phyloP scores from a whole-genome alignment of 1,284 basidiomycete species.

The Ganoderma lingzhi region DNA sequence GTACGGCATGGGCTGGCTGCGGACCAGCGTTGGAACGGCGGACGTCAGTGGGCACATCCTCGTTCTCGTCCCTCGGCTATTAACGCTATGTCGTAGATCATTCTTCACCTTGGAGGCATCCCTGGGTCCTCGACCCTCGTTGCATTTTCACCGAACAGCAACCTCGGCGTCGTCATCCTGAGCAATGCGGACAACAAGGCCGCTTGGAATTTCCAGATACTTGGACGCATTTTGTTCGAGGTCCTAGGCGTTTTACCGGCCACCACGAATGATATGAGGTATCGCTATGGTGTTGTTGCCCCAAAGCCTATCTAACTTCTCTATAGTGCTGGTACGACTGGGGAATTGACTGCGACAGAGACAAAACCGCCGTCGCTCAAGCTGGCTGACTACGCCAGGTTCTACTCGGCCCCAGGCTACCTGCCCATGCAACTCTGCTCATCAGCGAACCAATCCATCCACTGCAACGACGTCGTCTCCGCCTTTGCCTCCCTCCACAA shows the following conservation, averaged over 20 bases:
- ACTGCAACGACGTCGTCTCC: conserved; percentile 16
- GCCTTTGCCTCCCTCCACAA: conserved; percentile 8
- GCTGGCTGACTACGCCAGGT: conserved; percentile 9
- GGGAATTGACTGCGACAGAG: not conserved
- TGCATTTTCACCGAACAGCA: conserved; percentile 38
- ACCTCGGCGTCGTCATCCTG: conserved; percentile 50
- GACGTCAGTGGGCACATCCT: conserved; percentile 28
- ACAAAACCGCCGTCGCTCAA: conserved; percentile 11
- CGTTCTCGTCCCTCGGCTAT: not conserved
- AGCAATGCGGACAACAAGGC: conserved; percentile 51
- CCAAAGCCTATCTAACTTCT: not conserved
- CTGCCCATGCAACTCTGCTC: conserved; percentile 13
- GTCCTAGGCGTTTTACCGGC: conserved; percentile 18
- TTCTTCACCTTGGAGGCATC: conserved; percentile 35
- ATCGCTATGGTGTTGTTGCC: not conserved
- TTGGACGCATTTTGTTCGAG: conserved; percentile 26
- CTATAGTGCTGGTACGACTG: not conserved
- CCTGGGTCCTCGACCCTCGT: conserved; percentile 50
- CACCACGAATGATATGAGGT: not conserved
- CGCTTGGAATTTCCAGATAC: conserved; percentile 38
- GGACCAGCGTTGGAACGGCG: conserved; percentile 34
- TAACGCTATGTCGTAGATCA: conserved; percentile 23
- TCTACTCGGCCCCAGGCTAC: conserved; percentile 16
- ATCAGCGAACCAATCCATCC: not conserved
- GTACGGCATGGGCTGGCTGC: conserved; percentile 43